Evolutionary conservation across 2,329 filamentous ascomycete species (phyloP).

Genomic region (Penicillium sp.): DNA sequence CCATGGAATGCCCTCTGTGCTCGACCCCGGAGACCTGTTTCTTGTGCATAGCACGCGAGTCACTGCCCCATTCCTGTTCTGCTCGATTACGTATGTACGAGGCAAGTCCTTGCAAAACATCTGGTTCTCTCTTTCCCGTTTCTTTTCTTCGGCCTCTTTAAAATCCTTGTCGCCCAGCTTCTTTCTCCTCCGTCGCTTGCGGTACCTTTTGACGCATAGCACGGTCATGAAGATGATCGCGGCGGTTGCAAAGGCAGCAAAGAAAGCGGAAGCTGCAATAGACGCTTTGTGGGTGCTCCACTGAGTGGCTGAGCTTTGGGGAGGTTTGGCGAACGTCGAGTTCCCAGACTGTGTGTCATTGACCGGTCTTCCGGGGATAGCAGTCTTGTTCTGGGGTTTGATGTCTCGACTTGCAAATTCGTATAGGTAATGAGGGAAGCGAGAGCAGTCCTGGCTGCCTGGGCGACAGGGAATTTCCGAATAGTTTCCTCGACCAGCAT

Average conservation of each 20-base stretch:
- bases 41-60: constrained; percentile 21
- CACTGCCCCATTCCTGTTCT: constrained; percentile 22
- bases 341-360: not conserved
- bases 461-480: not conserved
- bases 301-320: constrained; percentile 18
- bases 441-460: not conserved
- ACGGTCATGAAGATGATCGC: constrained; percentile 29
- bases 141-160: constrained; percentile 18
- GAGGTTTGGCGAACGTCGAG: constrained; percentile 2
- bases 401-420: constrained; percentile 7
- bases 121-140: constrained; percentile 30
- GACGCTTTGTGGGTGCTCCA: constrained; percentile 31
- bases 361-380: not conserved
- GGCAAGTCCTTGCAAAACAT: constrained; percentile 37
- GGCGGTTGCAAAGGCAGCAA: constrained; percentile 26
- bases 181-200: constrained; percentile 24
- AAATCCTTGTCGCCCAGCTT: constrained; percentile 17
- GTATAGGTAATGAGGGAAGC: not conserved
- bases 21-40: constrained; percentile 14
- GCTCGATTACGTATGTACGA: constrained; percentile 30
- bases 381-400: not conserved
- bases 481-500: not conserved
- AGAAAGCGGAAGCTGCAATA: constrained; percentile 34
- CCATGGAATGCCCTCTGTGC: not conserved
- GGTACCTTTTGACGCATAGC: constrained; percentile 28